phyloP scores from a whole-genome alignment of 345 rosid species.

The Barbarea vulgaris region DNA sequence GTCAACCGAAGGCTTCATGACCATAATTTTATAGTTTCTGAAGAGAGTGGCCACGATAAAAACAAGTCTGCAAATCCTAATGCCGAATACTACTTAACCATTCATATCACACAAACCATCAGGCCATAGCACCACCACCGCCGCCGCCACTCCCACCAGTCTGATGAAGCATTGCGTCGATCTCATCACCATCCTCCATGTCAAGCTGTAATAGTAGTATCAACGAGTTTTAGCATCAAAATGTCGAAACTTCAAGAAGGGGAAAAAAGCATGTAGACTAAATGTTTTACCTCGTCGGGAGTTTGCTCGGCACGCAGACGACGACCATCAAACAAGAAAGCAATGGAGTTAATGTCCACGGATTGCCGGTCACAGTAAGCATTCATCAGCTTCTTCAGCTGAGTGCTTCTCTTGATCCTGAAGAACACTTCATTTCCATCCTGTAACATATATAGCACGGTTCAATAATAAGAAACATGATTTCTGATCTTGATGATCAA shows the following conservation, averaged over 20 bases:
- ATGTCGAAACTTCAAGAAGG: background rate
- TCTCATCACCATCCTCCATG: constrained; percentile 92
- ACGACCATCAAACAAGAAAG: constrained; percentile 87
- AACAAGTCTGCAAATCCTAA: constrained; percentile 37
- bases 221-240: background rate
- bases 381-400: constrained; percentile 84
- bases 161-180: constrained; percentile 87
- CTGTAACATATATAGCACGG: constrained; percentile 38
- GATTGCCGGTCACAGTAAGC: constrained; percentile 89
- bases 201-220: constrained; percentile 55
- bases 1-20: constrained; percentile 4
- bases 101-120: constrained; percentile 37
- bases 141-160: constrained; percentile 50
- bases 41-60: constrained; percentile 21
- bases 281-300: constrained; percentile 70
- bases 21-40: constrained; percentile 29
- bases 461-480: background rate
- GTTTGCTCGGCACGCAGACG: constrained; percentile 83
- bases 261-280: background rate
- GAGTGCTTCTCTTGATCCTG: constrained; percentile 87
- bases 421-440: constrained; percentile 88
- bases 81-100: constrained; percentile 12
- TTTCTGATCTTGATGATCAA: constrained; percentile 49
- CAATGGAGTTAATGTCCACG: constrained; percentile 72
- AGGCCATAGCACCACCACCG: constrained; percentile 5